phyloP scores from a whole-genome alignment of 805 yeast species.

The Deakozyma indianensis region DNA sequence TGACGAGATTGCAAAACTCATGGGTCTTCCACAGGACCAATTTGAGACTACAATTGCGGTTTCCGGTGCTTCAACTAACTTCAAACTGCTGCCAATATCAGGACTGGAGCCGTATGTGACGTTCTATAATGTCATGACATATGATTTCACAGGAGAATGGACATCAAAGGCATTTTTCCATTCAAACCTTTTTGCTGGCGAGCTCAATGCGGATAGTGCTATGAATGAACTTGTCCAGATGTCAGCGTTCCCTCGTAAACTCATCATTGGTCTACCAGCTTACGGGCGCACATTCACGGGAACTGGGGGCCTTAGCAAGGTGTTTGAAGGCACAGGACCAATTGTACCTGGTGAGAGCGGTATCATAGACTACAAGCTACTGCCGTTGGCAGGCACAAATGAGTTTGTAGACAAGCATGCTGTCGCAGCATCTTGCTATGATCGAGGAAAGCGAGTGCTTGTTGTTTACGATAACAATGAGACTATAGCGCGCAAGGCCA shows the following conservation, averaged over 20 bases:
- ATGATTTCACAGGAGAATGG: slow-evolving; percentile 80
- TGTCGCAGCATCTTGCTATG: slow-evolving; percentile 43
- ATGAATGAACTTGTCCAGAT: slow-evolving; percentile 27
- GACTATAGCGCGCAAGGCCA: slow-evolving; percentile 42
- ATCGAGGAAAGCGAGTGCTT: slow-evolving; percentile 22
- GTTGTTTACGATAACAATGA: slow-evolving; percentile 54
- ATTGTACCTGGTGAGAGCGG: slow-evolving; percentile 34
- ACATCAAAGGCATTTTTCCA: slow-evolving; percentile 47
- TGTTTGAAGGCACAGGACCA: slow-evolving; percentile 29
- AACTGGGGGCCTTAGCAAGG: slow-evolving; percentile 27
- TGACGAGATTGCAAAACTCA: slow-evolving; percentile 22
- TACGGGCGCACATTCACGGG: slow-evolving; percentile 52
- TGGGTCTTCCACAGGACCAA: slow-evolving; percentile 13
- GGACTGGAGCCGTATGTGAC: slow-evolving; percentile 46
- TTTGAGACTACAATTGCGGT: slow-evolving; percentile 58
- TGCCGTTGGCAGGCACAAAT: slow-evolving; percentile 31
- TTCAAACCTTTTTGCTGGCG: slow-evolving; percentile 45
- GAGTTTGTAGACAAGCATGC: slow-evolving; percentile 39
- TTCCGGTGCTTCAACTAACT: slow-evolving; percentile 45
- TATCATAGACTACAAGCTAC: slow-evolving; percentile 37
- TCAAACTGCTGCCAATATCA: slow-evolving; percentile 28
- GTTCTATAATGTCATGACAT: slow-evolving; percentile 83
- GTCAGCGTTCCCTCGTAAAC: slow-evolving; percentile 34
- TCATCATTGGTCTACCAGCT: slow-evolving; percentile 75
- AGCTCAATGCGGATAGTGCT: slow-evolving; percentile 34